A percentile compares a stretch with the other conserved stretches of the same genome.
Conservation (phyloP, 1,284 basidiomycete genomes). For the Meripilus lineatus region DNA sequence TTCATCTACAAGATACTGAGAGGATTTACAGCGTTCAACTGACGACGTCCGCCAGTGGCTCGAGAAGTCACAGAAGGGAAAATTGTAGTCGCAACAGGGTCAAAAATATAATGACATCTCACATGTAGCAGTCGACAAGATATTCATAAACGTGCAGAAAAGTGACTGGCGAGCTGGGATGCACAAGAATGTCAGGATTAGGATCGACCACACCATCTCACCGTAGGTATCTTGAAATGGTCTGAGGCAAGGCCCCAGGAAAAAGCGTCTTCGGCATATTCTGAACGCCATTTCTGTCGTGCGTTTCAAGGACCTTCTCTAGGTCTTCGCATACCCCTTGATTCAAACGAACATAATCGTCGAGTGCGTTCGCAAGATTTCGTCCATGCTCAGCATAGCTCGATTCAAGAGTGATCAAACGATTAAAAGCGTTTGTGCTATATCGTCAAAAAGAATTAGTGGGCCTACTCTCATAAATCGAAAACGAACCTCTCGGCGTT, state of each 20-base stretch:
- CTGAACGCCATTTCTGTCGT: constrained; percentile 32
- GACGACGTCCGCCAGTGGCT: not conserved
- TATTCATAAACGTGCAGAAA: no score
- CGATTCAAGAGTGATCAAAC: constrained; percentile 36
- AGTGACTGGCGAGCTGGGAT: no score
- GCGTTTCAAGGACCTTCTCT: constrained; percentile 27
- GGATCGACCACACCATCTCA: no score
- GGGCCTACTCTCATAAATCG: not conserved
- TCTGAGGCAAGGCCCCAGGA: constrained; percentile 12
- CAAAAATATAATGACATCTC: no score
- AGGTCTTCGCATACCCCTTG: constrained; percentile 23
- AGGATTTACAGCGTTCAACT: not conserved
- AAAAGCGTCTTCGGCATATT: constrained; percentile 33
- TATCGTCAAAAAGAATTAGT: not conserved
- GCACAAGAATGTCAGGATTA: no score
- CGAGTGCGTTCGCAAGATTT: constrained; percentile 26
- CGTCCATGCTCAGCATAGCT: constrained; percentile 35
- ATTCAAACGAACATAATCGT: constrained; percentile 31
- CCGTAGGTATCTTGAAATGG: no score
- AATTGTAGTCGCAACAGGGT: no score
- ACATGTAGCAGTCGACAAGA: no score
- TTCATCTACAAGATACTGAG: not conserved
- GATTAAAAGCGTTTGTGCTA: constrained; percentile 38
- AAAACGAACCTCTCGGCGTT: constrained; percentile 31
- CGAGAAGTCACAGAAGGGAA: not conserved